Evolutionary conservation across 73 alveolate genomes (phyloP).

Genomic region (Paramecium caudatum): DNA sequence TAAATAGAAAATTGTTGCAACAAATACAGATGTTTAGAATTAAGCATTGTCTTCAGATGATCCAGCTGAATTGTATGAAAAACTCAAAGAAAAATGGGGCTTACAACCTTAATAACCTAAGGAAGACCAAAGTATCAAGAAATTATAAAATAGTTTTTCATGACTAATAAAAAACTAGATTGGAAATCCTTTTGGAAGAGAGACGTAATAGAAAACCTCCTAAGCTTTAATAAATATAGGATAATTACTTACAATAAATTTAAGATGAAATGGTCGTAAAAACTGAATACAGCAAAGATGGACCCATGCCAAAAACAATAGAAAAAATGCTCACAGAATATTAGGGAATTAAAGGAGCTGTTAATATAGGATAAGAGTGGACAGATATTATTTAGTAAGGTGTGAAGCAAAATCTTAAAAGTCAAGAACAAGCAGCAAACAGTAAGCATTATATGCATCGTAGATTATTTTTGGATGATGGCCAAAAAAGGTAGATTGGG

Average conservation of each 20-base stretch:
- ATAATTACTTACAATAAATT: not conserved
- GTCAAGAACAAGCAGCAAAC: not conserved
- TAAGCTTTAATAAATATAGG: not conserved
- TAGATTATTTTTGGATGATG: not conserved
- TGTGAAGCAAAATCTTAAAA: not conserved
- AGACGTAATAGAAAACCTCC: conserved; percentile 50
- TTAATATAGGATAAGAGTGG: conserved; percentile 61
- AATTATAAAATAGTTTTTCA: not conserved
- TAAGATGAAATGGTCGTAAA: conserved; percentile 1
- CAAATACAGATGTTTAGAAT: no score
- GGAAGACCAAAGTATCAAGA: not conserved
- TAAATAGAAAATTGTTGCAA: no score
- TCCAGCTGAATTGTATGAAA: conserved; percentile 52
- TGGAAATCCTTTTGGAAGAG: not conserved
- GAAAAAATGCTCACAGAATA: not conserved
- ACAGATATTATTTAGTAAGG: not conserved
- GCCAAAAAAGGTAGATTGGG: conserved; percentile 56
- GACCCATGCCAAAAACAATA: conserved; percentile 30
- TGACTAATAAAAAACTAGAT: not conserved
- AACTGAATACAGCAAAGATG: conserved; percentile 4
- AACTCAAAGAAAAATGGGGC: conserved; percentile 58
- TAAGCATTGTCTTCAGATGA: conserved; percentile 48
- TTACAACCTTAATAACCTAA: not conserved
- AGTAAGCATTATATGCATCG: not conserved
- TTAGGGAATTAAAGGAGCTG: conserved; percentile 9